Evolutionary conservation across 73 alveolate genomes (phyloP).

Genomic region (Symbiodinium pilosum): DNA sequence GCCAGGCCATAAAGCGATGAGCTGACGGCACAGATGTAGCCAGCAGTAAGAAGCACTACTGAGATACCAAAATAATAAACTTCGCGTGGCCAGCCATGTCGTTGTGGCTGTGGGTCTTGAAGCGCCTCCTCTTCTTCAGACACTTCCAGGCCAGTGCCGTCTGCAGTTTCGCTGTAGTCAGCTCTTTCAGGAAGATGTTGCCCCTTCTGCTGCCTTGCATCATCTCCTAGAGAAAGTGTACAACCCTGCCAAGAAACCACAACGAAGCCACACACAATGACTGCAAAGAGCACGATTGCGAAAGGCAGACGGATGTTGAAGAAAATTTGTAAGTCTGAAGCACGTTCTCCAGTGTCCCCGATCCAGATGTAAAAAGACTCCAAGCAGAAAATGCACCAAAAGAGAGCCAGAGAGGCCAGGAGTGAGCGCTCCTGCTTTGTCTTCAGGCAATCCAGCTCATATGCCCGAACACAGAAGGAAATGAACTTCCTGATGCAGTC

Average conservation of each 20-base stretch:
- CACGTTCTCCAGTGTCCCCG: slow-evolving; percentile 54
- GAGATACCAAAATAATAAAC: slow-evolving; percentile 1
- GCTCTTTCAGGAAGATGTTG: not conserved
- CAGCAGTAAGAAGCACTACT: slow-evolving; percentile 20
- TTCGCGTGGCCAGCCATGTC: not conserved
- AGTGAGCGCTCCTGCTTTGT: not conserved
- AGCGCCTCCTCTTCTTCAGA: not conserved
- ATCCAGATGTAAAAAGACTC: slow-evolving; percentile 26
- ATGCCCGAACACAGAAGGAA: not conserved
- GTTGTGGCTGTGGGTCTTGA: not conserved
- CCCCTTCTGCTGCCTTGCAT: not conserved
- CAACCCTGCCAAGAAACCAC: no score
- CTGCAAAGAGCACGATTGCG: not conserved
- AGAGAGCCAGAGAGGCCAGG: slow-evolving; percentile 41
- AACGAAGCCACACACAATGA: not conserved
- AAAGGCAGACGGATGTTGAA: not conserved
- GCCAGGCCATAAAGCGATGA: slow-evolving; percentile 48
- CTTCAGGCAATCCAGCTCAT: not conserved
- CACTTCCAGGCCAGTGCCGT: not conserved
- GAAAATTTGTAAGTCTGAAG: not conserved
- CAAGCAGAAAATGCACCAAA: slow-evolving; percentile 45
- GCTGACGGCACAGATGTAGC: slow-evolving; percentile 38
- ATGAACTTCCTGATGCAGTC: not conserved
- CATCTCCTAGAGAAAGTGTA: not conserved
- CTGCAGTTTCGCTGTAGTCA: not conserved